Base-by-base conservation (phyloP, 805 yeast genomes). In the Millerozyma miso region DNA sequence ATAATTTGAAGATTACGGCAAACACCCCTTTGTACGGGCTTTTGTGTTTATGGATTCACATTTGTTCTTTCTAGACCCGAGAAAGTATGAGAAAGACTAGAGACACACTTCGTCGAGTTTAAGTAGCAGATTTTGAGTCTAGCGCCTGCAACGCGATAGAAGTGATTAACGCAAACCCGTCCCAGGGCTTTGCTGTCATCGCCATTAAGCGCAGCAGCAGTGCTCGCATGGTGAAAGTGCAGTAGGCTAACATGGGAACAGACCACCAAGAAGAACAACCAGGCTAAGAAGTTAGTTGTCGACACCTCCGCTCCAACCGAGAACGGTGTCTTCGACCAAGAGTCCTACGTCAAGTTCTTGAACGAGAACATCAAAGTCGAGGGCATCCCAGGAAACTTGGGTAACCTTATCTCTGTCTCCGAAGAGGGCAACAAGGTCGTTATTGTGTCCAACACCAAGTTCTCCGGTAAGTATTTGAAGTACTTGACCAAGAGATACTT, bases 381-480 rank as follows among this genome's bases (percentile, higher is more conserved):
- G 56, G 90, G 91, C 74, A 82, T 85, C 68, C 79, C 87, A 65
- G 97, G 98, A 76, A 87, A 89, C 91, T 85, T 93, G 69, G 97
- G 96, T 78, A 90, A 87, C 71, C 86, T 84, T 69, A 82, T 93
- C 80, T 78, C 90, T 54, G 88, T 91, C 58, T 76, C 88, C 19
- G 76, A 79, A 65, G 93, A 88, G 69, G 95, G 90, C 69, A 77
- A 82, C 80, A 83, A 85, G 79, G 81, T 87, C 70, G 83, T 87
- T 69, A 88, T 93, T 68, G 87, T 89, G 58, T 79, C 97, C 58
- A 82, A 85, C 76, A 76, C 95, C 76, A 85, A 88, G 79, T 91
- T 93, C 93, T 90, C 97, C 60, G 99, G 99, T 79, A 91, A 95
- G 81, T 93, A 93, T 95, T 85, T 91, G 74, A 93, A 95, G 83